Conservation (phyloP, 2,329 filamentous ascomycete genomes). For the Nothopassalora personata region DNA sequence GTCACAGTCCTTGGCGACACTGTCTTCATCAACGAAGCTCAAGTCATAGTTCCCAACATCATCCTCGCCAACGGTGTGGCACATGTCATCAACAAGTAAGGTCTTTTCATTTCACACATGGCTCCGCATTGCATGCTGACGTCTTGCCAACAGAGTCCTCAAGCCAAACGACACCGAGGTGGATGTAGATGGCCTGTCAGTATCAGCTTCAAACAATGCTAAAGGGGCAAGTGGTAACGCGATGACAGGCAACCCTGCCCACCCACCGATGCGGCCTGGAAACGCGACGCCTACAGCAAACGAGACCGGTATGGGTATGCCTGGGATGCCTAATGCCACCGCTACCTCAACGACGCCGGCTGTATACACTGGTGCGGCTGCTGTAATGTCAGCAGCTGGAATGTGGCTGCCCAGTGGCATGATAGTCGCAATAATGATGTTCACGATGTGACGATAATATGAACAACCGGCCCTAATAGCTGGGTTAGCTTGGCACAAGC, state of each 20-base stretch:
- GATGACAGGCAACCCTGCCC: not conserved
- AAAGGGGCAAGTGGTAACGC: not conserved
- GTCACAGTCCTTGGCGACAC: slow-evolving; percentile 37
- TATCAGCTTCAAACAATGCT: not conserved
- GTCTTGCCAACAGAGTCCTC: not conserved
- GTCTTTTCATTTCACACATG: not conserved
- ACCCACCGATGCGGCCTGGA: not conserved
- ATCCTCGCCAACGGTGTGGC: slow-evolving; percentile 8
- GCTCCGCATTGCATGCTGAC: not conserved
- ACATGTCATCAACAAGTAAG: slow-evolving; percentile 9
- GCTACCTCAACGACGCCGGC: not conserved
- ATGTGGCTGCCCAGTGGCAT: not conserved
- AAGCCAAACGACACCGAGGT: not conserved
- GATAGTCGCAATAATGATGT: not conserved
- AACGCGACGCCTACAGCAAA: not conserved
- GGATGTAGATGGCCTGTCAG: not conserved
- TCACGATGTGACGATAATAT: not conserved
- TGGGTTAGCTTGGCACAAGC: not conserved
- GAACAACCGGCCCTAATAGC: not conserved
- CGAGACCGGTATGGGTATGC: not conserved
- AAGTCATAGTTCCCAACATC: slow-evolving; percentile 20
- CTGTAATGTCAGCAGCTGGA: not conserved
- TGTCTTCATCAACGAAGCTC: slow-evolving; percentile 31
- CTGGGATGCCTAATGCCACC: not conserved
- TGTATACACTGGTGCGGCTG: not conserved